These are phyloP conservation scores for Apiospora arundinis DNA, from an alignment of 2,329 filamentous ascomycete genomes.

Conservation along the genomic window DNA sequence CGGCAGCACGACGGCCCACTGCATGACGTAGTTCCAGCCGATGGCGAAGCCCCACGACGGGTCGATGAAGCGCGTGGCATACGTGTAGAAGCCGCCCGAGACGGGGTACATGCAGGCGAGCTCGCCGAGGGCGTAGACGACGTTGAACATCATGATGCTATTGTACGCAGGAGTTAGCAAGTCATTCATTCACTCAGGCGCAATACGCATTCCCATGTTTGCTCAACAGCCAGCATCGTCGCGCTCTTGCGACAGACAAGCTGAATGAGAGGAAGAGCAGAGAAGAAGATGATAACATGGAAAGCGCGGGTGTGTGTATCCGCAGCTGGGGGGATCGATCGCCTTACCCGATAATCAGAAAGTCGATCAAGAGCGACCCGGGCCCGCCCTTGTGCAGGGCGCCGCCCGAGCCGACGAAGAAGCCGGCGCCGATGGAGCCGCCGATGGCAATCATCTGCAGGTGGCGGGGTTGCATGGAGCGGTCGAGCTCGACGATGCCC, in stretches of 20 bases:
- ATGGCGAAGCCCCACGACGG: conserved; percentile 53
- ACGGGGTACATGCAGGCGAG: conserved; percentile 57
- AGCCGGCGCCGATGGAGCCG: conserved; percentile 65
- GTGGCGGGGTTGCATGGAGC: conserved; percentile 54
- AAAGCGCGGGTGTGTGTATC: neutral
- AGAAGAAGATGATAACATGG: neutral
- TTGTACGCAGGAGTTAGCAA: neutral
- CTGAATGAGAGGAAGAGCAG: neutral
- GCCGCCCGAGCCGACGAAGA: conserved; percentile 65
- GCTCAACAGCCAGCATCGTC: neutral
- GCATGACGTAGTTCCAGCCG: conserved; percentile 53
- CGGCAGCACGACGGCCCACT: conserved; percentile 55
- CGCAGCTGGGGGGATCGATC: neutral
- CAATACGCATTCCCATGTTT: too few relatives aligned
- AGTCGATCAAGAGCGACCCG: conserved; percentile 53
- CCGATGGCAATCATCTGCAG: conserved; percentile 61
- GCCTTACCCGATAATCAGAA: conserved; percentile 56
- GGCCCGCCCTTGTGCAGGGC: conserved; percentile 56
- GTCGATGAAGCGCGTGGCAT: conserved; percentile 57
- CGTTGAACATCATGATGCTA: conserved; percentile 63
- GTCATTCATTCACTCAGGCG: neutral
- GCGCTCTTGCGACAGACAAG: neutral
- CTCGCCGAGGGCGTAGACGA: conserved; percentile 65
- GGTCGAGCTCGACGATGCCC: conserved; percentile 46
- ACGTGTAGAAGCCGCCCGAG: conserved; percentile 59